These are phyloP conservation scores for Neopestalotiopsis sp. DNA, from an alignment of 2,329 filamentous ascomycete species.

Conservation along the genomic window DNA sequence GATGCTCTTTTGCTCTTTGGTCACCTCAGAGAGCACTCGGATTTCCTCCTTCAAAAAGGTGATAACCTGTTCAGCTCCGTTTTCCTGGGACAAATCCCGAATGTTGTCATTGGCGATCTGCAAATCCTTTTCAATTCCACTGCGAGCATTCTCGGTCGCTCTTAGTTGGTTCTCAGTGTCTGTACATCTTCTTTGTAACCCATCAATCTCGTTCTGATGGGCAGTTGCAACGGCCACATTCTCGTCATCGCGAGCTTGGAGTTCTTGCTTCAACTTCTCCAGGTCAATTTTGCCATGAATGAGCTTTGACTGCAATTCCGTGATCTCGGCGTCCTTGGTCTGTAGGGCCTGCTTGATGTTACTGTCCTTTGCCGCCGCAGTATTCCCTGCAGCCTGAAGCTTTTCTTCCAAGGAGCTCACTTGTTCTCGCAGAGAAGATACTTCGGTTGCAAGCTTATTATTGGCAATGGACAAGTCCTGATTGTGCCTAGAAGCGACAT, in stretches of 20 bases:
- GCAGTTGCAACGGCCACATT: neutral
- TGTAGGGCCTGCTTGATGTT: neutral
- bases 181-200: neutral
- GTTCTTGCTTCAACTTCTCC: neutral
- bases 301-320: neutral
- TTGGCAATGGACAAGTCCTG: neutral
- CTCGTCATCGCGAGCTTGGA: neutral
- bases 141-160: constrained; percentile 1
- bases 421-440: neutral
- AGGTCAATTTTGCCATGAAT: neutral
- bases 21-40: neutral
- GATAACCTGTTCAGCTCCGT: neutral
- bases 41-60: constrained; percentile 9
- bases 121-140: constrained; percentile 10
- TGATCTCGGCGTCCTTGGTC: neutral
- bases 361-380: neutral
- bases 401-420: neutral
- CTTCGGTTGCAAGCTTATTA: neutral
- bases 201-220: neutral
- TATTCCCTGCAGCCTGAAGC: neutral
- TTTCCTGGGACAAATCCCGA: constrained; percentile 8
- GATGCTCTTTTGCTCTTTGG: neutral
- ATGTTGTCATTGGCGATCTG: constrained; percentile 3
- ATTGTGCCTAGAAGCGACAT: neutral
- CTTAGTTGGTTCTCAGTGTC: constrained; percentile 8